phyloP scores from a whole-genome alignment of 345 rosid species.

The Corchorus capsularis region DNA sequence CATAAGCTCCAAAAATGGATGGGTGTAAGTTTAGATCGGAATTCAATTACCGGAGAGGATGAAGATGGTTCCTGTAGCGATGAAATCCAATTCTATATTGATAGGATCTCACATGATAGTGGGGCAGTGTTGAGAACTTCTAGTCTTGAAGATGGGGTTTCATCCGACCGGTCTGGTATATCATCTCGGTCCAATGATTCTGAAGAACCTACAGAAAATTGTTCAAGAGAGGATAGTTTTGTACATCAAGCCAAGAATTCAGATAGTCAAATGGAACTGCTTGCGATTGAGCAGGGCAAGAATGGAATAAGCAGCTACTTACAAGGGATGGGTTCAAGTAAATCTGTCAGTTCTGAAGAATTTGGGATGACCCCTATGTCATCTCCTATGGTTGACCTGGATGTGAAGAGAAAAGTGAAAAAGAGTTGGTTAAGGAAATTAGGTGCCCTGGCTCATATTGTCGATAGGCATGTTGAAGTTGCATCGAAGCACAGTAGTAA shows the following conservation, averaged over 20 bases:
- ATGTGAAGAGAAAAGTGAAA: constrained; percentile 36
- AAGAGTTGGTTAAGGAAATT: constrained; percentile 48
- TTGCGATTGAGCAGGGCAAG: constrained; percentile 29
- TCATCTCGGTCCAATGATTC: constrained; percentile 33
- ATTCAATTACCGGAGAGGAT: constrained; percentile 27
- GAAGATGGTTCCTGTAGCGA: constrained; percentile 22
- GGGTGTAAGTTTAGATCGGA: constrained; percentile 36
- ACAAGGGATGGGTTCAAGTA: constrained; percentile 41
- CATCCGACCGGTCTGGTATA: constrained; percentile 29
- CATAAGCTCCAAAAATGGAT: constrained; percentile 36
- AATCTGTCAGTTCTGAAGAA: constrained; percentile 53
- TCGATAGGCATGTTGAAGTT: constrained; percentile 31
- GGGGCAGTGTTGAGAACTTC: constrained; percentile 43
- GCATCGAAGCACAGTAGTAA: constrained; percentile 22
- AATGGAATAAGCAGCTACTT: constrained; percentile 33
- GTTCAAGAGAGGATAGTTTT: constrained; percentile 22
- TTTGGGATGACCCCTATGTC: constrained; percentile 34
- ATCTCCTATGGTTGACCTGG: constrained; percentile 35
- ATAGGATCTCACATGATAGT: constrained; percentile 33
- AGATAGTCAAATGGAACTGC: constrained; percentile 42
- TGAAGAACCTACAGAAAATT: constrained; percentile 32
- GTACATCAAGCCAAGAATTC: constrained; percentile 32
- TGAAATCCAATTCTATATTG: constrained; percentile 25
- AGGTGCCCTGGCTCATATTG: constrained; percentile 27
- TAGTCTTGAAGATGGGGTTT: constrained; percentile 30